phyloP scores from a whole-genome alignment of 768 basidiomycete species.

The Floccularia luteovirens region DNA sequence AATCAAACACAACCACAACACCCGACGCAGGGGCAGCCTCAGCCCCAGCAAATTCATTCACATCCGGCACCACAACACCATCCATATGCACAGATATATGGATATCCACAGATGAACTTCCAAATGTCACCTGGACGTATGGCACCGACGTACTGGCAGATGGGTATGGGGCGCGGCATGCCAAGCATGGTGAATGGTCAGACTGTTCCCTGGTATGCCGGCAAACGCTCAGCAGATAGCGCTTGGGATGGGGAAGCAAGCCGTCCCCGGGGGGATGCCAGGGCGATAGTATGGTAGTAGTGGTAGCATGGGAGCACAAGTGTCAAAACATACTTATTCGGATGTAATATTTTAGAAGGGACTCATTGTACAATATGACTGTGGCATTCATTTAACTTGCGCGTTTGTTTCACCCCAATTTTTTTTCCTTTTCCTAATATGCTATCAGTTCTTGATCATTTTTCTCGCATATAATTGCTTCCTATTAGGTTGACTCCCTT shows the following conservation, averaged over 20 bases:
- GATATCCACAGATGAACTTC: conserved; percentile 7
- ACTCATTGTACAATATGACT: too few species aligned
- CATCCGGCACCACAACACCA: conserved; percentile 9
- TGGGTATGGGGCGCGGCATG: conserved; percentile 7
- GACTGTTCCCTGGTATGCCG: conserved; percentile 1
- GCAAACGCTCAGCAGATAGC: not conserved
- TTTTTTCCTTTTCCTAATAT: too few species aligned
- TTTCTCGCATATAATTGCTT: too few species aligned
- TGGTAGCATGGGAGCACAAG: not conserved
- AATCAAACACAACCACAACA: too few species aligned
- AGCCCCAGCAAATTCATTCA: conserved; percentile 6
- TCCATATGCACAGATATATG: conserved; percentile 11
- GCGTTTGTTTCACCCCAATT: too few species aligned
- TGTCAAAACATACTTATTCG: not conserved
- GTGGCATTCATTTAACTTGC: too few species aligned
- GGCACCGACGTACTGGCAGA: conserved; percentile 4
- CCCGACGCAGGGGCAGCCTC: conserved; percentile 8
- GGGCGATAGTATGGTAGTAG: not conserved
- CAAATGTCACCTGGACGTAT: not conserved
- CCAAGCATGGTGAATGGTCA: conserved; percentile 7
- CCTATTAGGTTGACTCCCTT: too few species aligned
- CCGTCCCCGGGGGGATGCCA: conserved; percentile 1
- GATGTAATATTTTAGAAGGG: not conserved
- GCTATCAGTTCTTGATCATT: too few species aligned
- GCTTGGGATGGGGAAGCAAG: not conserved